Base-by-base conservation (phyloP, 306 rosid genomes). In the Vigna nakashimae region DNA sequence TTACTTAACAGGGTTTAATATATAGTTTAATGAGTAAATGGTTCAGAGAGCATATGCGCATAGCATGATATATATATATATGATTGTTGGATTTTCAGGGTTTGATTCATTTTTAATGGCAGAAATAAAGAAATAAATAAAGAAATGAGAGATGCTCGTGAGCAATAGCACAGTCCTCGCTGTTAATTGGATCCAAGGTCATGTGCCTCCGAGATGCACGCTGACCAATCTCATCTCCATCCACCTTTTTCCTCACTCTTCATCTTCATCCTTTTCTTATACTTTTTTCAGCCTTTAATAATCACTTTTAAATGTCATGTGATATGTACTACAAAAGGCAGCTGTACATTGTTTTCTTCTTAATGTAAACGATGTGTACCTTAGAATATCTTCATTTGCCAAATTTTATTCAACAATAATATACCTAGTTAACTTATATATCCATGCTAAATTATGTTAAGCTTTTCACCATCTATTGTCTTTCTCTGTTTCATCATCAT, bases 191-290 rank as follows among this genome's bases (percentile, higher is more conserved):
- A 84, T 84, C 82, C 70, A 80, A 52, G 79, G 75, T 84, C 88
- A 84, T 84, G 88, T 84, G 88, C 83, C 11, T 3, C 83, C 88
- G 85, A 77, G 85, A 84, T 84, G 85, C 85, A 80, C 82, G 88
- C 88, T 81, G 85, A 81, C 26, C 85, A 77, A 66, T 84, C 82
- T 77, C 85, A 84, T 76, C 22, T 20, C 22, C 22, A 20, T 20
- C 22, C 22, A 20, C 22, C 22, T 20, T 20, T 20, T 20, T 20
- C 22, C 22, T 20, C 65, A 34, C 52, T 36, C 26, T 76, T 76
- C 65, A 53, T 13, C 43, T 64, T 72, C 4, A 70, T 70, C 77
- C 22, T 69, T 78, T 49, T 79, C 2, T n/a, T 38, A 26, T 62
- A 38, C 32, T n/a, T 51, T 51, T 50, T 38, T 60, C 6, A 11